Evolutionary conservation across 2,329 filamentous ascomycete genomes (phyloP), one percentile per base, ranked within the genome.

Genomic region (Magnaporthiopsis poae): DNA sequence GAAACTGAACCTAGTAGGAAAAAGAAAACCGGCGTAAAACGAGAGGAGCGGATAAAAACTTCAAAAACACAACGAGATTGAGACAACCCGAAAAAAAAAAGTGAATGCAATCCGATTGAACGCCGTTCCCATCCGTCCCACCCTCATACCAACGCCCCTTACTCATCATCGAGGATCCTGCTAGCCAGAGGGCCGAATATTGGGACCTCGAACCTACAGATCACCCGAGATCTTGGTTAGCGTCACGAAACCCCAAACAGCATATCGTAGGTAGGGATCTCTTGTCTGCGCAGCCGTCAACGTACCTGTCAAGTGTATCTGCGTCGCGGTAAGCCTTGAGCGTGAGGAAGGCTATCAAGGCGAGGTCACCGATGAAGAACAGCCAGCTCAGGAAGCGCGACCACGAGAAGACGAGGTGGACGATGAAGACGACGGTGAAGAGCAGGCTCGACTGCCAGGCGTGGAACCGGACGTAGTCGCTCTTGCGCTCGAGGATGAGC

Each of bases 401-500:
- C 90, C 92, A 96, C 15, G 88, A 89, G 77, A 98, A 89, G 60
- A 98, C 79, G 56, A 98, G 83, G 75, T 98, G 94, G 31, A 97
- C 71, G 65, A 96, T 78, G 77, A 93, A 86, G 67, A 87, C 74
- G 63, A 85, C 85, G 0, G 90, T 89, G 76, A 96, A 97, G 3
- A 96, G 77, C 73, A 96, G 81, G 69, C 89, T 88, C 8, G 90
- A 91, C 78, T 99, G 95, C 94, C 95, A 99, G 9, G 95, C 95
- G 77, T 99, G 95, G 72, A 98, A 98, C 69, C 95, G 86, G 67
- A 99, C 95, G 77, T 96, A 99, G 79, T 99, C 95, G 74, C 92
- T 97, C 81, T 96, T 95, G 74, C 93, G 87, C 82, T 99, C 95
- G 69, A 94, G 76, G 61, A 98, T 85, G 71, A 99, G 78, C 71